Percentiles rank a stretch among this genome's conserved stretches.
Conservation (phyloP, 1,284 basidiomycete species). For the Trichosporon faecale region DNA sequence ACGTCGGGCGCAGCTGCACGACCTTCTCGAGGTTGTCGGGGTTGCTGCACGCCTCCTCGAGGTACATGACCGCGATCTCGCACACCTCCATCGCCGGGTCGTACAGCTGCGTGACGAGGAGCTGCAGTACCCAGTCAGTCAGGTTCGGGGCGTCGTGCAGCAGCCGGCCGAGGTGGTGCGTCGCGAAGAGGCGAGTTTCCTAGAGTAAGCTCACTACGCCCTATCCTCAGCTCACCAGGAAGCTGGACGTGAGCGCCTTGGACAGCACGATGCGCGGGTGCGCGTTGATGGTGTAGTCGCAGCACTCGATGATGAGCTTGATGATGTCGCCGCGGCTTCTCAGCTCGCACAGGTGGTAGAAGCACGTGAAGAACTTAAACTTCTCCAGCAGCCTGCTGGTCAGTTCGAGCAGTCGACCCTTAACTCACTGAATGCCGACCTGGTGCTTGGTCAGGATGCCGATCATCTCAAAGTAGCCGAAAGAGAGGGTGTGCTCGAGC, state of each 20-base stretch:
- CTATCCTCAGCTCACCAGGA: conserved; percentile 59
- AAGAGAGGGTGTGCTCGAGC: conserved; percentile 77
- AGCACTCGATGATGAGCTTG: conserved; percentile 81
- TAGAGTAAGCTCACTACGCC: conserved; percentile 40
- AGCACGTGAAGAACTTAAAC: conserved; percentile 87
- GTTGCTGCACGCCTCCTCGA: conserved; percentile 85
- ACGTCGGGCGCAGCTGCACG: conserved; percentile 87
- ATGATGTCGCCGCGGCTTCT: conserved; percentile 87
- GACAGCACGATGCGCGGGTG: conserved; percentile 87
- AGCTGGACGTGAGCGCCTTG: conserved; percentile 88
- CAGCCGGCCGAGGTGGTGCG: conserved; percentile 77
- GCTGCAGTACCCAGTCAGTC: conserved; percentile 74
- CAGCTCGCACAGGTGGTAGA: conserved; percentile 90
- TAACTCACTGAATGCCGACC: conserved; percentile 82
- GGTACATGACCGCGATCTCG: conserved; percentile 78
- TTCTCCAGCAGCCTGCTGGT: conserved; percentile 75
- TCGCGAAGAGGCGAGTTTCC: conserved; percentile 85
- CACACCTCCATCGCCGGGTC: conserved; percentile 87
- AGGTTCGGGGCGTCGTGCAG: conserved; percentile 57
- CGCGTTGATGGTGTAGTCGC: conserved; percentile 86
- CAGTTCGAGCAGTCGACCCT: background rate
- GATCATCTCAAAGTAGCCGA: conserved; percentile 94
- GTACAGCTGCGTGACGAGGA: conserved; percentile 92
- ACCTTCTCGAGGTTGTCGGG: conserved; percentile 81
- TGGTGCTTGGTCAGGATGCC: conserved; percentile 80